These are phyloP conservation scores for Lipomyces chichibuensis DNA, from an alignment of 805 yeast species.

Conservation along the genomic window DNA sequence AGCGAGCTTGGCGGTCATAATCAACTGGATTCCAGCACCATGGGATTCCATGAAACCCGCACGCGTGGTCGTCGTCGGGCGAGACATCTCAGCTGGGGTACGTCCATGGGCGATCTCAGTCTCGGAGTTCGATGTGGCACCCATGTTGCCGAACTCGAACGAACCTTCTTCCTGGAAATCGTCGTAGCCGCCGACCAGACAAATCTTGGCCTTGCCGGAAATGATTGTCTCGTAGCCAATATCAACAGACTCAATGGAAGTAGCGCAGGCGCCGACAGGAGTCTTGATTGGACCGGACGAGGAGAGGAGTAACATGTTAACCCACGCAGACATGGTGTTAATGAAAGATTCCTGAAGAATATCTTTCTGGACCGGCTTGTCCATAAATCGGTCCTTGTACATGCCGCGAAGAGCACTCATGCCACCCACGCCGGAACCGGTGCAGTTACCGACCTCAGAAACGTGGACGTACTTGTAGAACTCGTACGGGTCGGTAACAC, in stretches of 20 bases:
- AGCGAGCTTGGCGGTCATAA: conserved; percentile 94
- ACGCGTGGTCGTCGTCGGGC: conserved; percentile 96
- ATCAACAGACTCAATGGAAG: conserved; percentile 97
- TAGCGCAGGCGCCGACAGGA: conserved; percentile 99
- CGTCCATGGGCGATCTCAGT: conserved; percentile 94
- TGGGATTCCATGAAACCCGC: conserved; percentile 99
- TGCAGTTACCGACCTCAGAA: conserved; percentile 98
- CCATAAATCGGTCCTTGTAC: conserved; percentile 94
- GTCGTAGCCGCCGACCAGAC: conserved; percentile 98
- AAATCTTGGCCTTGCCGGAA: conserved; percentile 92
- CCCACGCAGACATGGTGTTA: conserved; percentile 99
- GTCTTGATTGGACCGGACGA: conserved; percentile 99
- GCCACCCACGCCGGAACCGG: conserved; percentile 99
- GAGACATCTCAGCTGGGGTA: conserved; percentile 97
- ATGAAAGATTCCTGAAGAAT: conserved; percentile 97
- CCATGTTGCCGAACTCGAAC: conserved; percentile 97
- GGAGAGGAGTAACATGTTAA: conserved; percentile 93
- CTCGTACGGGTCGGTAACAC: conserved; percentile 98
- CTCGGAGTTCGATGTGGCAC: conserved; percentile 89
- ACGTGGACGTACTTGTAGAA: conserved; percentile 98
- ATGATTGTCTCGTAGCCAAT: conserved; percentile 92
- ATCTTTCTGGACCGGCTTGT: conserved; percentile 94
- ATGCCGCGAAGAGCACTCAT: conserved; percentile 94
- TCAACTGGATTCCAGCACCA: conserved; percentile 97
- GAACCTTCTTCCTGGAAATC: conserved; percentile 99